phyloP scores from a whole-genome alignment of 495 filamentous ascomycete genomes.

The Aspergillus nanangensis region DNA sequence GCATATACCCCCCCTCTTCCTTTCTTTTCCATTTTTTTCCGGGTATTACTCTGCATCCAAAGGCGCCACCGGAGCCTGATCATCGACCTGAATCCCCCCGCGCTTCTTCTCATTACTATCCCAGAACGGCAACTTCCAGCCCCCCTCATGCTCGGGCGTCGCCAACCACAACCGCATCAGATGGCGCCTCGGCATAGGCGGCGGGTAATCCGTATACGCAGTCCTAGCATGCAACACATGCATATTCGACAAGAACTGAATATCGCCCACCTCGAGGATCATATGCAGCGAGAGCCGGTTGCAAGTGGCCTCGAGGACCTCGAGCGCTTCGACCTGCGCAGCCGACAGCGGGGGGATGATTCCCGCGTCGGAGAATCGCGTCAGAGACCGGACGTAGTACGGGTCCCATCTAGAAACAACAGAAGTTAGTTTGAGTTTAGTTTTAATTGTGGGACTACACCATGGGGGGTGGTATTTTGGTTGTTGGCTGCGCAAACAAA shows the following conservation, averaged over 20 bases:
- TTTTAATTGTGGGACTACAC: conserved; percentile 1
- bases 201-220: conserved; percentile 60
- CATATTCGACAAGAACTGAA: conserved; percentile 68
- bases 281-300: conserved; percentile 64
- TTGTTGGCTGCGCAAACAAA: neutral
- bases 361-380: conserved; percentile 60
- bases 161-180: conserved; percentile 85
- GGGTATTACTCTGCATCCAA: conserved; percentile 65
- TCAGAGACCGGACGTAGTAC: conserved; percentile 67
- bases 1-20: too few relatives aligned
- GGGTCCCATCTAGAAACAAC: conserved; percentile 82
- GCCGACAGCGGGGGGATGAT: conserved; percentile 62
- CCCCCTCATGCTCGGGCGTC: conserved; percentile 75
- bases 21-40: too few relatives aligned
- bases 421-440: too few relatives aligned
- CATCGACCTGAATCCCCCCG: conserved; percentile 81
- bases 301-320: conserved; percentile 65
- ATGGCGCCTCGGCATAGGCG: conserved; percentile 60
- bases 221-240: conserved; percentile 70
- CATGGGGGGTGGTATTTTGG: neutral
- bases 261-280: conserved; percentile 74
- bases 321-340: conserved; percentile 58
- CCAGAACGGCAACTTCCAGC: conserved; percentile 79
- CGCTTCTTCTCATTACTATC: conserved; percentile 80
- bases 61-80: conserved; percentile 62